Base-by-base conservation (phyloP, 108 stramenopile genomes). In the Nitzschia palea region DNA sequence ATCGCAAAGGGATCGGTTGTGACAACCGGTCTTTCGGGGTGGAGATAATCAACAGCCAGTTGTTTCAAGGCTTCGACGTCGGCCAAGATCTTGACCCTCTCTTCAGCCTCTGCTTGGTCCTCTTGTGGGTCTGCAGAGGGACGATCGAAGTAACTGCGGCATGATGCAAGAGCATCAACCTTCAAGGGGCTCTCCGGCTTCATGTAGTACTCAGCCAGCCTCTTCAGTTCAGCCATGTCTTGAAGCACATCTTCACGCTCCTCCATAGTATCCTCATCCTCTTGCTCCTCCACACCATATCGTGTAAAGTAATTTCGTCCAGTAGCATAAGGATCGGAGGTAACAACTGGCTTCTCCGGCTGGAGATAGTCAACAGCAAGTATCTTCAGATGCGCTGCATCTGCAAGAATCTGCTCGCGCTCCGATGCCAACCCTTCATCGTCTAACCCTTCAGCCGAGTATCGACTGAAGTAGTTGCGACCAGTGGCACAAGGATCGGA, bases 291-390 rank as follows among this genome's bases (percentile, higher is more conserved):
- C 20, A 81, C 84, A 25, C 81, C 82, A 36, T 68, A 43, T 20
- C 86, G 80, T 47, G 54, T 62, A 56, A 85, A 85, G 78, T 85
- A 85, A 73, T 85, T 85, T 34, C 80, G 76, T 43, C 70, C 83
- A 54, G 56, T 70, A 28, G 59, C 73, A 33, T 26, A 62, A 23
- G 77, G 25, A 61, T 80, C 78, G 29, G 68, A 40, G 44, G 68
- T 57, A 10, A 40, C 52, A 9, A 78, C 71, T 6, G 67, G 48
- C 68, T 58, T 26, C 44, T 68, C 77, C 1, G 78, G 78, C 36
- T 70, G 67, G 42, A 67, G 18, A 51, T 79, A 71, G 42, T 64
- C 62, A 18, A 73, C 68, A 33, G 78, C 78, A 47, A 65, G 40
- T 55, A 57, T 58, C 68, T 79, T 79, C 43, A 79, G 55, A 42